These are phyloP conservation scores for Botrytis elliptica DNA, from an alignment of 2,329 filamentous ascomycete genomes.

Conservation along the genomic window DNA sequence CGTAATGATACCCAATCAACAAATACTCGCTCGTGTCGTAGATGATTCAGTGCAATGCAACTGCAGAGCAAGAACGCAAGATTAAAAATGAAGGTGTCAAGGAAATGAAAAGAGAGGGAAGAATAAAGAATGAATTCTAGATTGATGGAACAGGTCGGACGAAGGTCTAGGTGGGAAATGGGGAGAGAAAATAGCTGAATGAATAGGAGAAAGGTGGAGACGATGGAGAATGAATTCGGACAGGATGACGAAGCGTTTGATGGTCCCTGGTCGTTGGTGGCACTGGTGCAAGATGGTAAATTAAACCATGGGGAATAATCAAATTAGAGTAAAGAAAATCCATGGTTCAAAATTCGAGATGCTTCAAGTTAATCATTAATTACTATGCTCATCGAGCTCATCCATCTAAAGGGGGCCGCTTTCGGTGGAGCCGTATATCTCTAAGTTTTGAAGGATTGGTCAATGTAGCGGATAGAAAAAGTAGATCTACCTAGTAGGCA, in stretches of 20 bases:
- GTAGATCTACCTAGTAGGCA: neutral
- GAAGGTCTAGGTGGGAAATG: neutral
- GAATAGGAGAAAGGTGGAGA: slow-evolving; percentile 19
- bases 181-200: neutral
- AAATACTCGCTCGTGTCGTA: neutral
- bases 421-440: neutral
- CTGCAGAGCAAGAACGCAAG: neutral
- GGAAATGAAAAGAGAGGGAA: neutral
- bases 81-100: slow-evolving; percentile 1
- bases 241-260: slow-evolving; percentile 12
- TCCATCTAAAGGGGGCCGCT: neutral
- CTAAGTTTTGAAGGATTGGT: neutral
- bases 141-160: neutral
- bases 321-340: neutral
- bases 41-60: neutral
- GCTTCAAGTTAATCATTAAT: slow-evolving; percentile 3
- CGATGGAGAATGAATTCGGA: neutral
- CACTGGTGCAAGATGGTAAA: neutral
- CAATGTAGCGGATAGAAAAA: neutral
- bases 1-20: neutral
- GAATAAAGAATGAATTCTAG: neutral
- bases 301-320: neutral
- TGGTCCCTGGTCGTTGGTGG: neutral
- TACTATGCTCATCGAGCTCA: neutral
- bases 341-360: neutral